A percentile compares a stretch with the other conserved stretches of the same genome.
These are phyloP conservation scores for Solioccasus polychromus DNA, from an alignment of 768 basidiomycete genomes.

Conservation along the genomic window DNA sequence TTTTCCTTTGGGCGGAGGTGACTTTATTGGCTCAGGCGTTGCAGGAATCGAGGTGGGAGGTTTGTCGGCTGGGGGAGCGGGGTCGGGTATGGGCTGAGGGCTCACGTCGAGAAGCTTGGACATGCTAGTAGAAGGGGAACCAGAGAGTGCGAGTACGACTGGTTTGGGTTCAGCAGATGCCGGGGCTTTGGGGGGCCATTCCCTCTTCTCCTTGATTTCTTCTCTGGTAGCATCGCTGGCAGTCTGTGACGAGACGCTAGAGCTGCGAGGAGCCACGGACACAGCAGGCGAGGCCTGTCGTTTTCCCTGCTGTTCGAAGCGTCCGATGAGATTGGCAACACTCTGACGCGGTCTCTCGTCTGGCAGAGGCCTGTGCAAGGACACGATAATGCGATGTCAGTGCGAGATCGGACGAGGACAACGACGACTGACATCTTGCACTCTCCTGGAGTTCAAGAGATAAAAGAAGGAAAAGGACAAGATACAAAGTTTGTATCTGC, in stretches of 20 bases:
- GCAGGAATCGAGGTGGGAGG: conserved; percentile 21
- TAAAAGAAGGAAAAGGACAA: conserved; percentile 10
- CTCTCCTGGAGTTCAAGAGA: conserved; percentile 19
- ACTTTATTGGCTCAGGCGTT: conserved; percentile 19
- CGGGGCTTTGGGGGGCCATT: conserved; percentile 67
- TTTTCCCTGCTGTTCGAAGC: conserved; percentile 81
- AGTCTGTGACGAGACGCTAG: conserved; percentile 64
- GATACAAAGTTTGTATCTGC: conserved; percentile 11
- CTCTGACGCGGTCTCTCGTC: conserved; percentile 85
- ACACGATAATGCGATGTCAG: conserved; percentile 11
- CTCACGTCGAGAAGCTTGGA: conserved; percentile 20
- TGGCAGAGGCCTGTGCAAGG: conserved; percentile 66
- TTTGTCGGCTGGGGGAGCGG: conserved; percentile 14
- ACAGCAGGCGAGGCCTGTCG: conserved; percentile 44
- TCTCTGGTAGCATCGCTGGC: conserved; percentile 64
- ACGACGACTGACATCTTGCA: conserved; percentile 28
- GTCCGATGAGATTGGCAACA: conserved; percentile 88
- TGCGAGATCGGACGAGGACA: conserved; percentile 6
- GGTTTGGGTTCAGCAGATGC: conserved; percentile 35
- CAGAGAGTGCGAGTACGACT: conserved; percentile 33
- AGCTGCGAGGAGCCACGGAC: conserved; percentile 50
- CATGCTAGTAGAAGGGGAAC: conserved; percentile 25
- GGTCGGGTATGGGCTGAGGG: conserved; percentile 31
- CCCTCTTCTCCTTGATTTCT: conserved; percentile 67
- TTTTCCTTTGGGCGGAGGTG: conserved; percentile 23